Conservation (phyloP, 1,139 yeast species). For the Zygotorulaspora mrakii region DNA sequence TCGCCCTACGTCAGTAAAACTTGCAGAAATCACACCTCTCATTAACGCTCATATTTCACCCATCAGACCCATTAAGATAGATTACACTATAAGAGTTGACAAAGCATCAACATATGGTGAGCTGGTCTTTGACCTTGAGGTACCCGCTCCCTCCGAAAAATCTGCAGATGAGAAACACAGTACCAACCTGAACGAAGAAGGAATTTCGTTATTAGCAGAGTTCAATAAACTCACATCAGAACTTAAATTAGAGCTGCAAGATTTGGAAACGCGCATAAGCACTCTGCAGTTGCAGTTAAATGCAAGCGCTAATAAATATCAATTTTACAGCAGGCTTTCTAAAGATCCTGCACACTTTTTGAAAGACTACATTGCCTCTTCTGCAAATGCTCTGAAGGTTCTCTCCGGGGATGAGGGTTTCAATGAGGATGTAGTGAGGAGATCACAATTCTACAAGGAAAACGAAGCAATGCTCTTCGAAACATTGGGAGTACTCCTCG, state of each 20-base stretch:
- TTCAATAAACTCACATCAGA: constrained; percentile 52
- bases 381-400: constrained; percentile 70
- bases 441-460: constrained; percentile 74
- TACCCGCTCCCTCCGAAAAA: constrained; percentile 30
- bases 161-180: constrained; percentile 7
- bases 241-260: constrained; percentile 40
- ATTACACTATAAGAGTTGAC: constrained; percentile 71
- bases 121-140: constrained; percentile 67
- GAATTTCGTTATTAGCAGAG: constrained; percentile 41
- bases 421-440: constrained; percentile 85
- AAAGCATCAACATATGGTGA: constrained; percentile 80
- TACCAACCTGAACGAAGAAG: constrained; percentile 40
- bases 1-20: constrained; percentile 47
- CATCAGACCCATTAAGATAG: constrained; percentile 70
- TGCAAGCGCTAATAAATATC: constrained; percentile 57
- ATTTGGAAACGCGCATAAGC: constrained; percentile 27
- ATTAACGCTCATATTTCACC: constrained; percentile 65
- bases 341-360: constrained; percentile 75
- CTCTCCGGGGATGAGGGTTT: constrained; percentile 84
- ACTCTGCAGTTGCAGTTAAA: constrained; percentile 44
- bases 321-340: constrained; percentile 70
- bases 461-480: constrained; percentile 62
- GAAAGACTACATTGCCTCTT: constrained; percentile 68
- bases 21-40: constrained; percentile 71
- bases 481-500: constrained; percentile 66